Evolutionary conservation across 2,329 filamentous ascomycete species (phyloP), one percentile per base, ranked within the genome.

Genomic region (Ophiostoma himal-ulmi): DNA sequence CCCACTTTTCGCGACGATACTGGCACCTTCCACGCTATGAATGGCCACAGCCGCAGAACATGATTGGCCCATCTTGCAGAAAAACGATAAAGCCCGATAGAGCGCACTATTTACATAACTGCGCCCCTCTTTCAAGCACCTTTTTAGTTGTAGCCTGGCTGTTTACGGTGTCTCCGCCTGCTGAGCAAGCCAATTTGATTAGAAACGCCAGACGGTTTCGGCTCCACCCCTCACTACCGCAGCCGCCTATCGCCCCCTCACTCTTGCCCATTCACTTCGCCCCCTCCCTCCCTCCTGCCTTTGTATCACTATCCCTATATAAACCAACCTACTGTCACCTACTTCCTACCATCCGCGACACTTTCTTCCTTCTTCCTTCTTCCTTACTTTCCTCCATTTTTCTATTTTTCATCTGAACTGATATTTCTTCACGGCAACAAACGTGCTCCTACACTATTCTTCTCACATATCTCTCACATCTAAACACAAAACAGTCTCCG

Each of bases 401-500:
- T 67, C 48, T 48, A 44, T 34, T 76, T 75, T 75, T 70, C 74
- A 74, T 74, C 73, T 39, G 36, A 72, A 71, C 72, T 13, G 11
- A 68, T 68, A 70, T 71, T 70, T 70, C 30, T 69, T 75, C 68
- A 48, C 52, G 39, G 39, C 74, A 68, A 73, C 75, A 73, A 73
- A 74, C 69, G 60, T 64, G 60, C 30, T 17, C 8, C 34, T 68
- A 72, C 72, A 73, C 71, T 73, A 68, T 68, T 67, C 68, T 26
- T 30, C 67, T 70, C 72, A 68, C 70, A 70, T 72, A 52, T 67
- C 73, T 62, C 62, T 70, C 39, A 30, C 30, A 30, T 30, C 3
- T 30, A 30, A 30, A 30, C 30, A 2, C 68, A 34, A 54, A 17
- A 44, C 52, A 41, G 66, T 75, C 73, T 67, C 44, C 67, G 34